Conservation (phyloP, 805 yeast genomes). For the Metschnikowia hibisci region DNA sequence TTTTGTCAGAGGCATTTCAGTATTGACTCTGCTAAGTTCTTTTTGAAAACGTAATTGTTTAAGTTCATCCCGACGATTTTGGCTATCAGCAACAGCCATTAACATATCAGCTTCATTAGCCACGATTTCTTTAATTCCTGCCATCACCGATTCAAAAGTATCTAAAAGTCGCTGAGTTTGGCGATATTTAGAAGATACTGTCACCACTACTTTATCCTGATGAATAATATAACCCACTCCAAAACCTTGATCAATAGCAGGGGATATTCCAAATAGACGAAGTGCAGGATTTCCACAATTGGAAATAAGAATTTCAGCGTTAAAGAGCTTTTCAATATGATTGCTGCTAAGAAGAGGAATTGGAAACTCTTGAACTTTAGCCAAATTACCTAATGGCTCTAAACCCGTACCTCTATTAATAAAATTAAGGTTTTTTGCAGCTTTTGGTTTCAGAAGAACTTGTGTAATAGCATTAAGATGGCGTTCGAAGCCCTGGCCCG, state of each 20-base stretch:
- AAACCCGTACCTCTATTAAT: constrained; percentile 31
- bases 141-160: constrained; percentile 59
- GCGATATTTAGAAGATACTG: constrained; percentile 83
- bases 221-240: constrained; percentile 92
- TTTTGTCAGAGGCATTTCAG: constrained; percentile 16
- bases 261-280: constrained; percentile 86
- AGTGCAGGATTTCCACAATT: constrained; percentile 93
- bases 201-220: constrained; percentile 69
- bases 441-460: constrained; percentile 44
- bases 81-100: constrained; percentile 29
- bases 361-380: constrained; percentile 2
- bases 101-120: constrained; percentile 34
- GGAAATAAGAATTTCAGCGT: constrained; percentile 35
- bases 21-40: constrained; percentile 30
- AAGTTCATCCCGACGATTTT: constrained; percentile 30
- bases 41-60: constrained; percentile 32
- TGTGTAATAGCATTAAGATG: constrained; percentile 64
- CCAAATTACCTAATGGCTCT: constrained; percentile 12
- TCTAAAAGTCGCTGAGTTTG: constrained; percentile 77
- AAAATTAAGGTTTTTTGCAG: constrained; percentile 34
- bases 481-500: constrained; percentile 68
- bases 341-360: constrained; percentile 35
- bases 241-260: constrained; percentile 84
- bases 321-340: constrained; percentile 29
- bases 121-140: constrained; percentile 53